Conservation (phyloP, 129 eudicot species). For the Arctium minus region DNA sequence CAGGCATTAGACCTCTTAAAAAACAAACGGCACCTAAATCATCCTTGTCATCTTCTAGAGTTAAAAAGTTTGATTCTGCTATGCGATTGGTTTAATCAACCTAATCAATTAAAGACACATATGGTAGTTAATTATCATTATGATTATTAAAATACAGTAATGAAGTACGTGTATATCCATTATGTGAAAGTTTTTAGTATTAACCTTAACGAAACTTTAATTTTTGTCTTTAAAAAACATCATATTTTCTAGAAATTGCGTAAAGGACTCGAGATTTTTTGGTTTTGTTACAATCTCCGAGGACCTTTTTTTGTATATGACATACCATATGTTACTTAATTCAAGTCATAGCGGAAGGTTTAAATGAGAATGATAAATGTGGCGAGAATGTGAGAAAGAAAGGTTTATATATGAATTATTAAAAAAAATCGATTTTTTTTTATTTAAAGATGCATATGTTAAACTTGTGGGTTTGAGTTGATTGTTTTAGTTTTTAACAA, state of each 20-base stretch:
- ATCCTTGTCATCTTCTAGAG: conserved; percentile 13
- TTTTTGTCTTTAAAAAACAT: neutral
- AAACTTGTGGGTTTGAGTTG: neutral
- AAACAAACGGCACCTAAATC: no score
- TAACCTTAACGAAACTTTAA: neutral
- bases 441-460: no score
- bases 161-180: conserved; percentile 10
- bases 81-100: conserved; percentile 12
- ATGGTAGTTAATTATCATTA: neutral
- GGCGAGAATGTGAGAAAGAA: neutral
- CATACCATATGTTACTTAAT: neutral
- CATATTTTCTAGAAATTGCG: neutral
- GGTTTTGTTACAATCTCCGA: neutral
- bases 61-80: neutral
- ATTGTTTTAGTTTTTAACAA: neutral
- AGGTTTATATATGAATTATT: no score
- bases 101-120: conserved; percentile 15
- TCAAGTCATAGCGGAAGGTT: neutral
- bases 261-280: neutral
- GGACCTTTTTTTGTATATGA: neutral
- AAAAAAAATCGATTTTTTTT: no score
- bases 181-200: neutral
- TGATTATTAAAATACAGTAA: neutral
- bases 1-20: no score
- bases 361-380: neutral